Evolutionary conservation across 495 filamentous ascomycete genomes (phyloP).

Genomic region (Paragyromitra xinjiangensis): DNA sequence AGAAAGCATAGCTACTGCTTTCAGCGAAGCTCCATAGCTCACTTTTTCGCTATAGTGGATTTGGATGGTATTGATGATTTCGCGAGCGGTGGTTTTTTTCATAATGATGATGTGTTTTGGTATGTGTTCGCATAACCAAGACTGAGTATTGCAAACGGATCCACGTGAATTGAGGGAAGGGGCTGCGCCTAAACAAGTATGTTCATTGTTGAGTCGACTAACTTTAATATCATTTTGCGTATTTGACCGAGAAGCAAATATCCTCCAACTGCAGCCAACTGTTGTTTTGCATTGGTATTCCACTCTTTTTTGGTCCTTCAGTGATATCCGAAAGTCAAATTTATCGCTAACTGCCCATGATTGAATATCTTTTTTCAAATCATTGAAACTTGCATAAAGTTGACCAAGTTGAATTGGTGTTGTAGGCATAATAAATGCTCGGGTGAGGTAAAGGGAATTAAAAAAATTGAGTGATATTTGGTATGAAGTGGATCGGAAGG

Average conservation of each 20-base stretch:
- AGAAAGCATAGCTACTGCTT: neutral
- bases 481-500: too few relatives aligned
- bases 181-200: constrained; percentile 9
- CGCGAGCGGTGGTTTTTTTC: neutral
- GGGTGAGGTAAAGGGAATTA: too few relatives aligned
- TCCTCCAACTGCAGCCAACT: neutral
- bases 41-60: constrained; percentile 3
- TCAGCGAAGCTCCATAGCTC: neutral
- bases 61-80: constrained; percentile 17
- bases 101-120: constrained; percentile 15
- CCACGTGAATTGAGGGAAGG: neutral
- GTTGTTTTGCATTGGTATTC: neutral
- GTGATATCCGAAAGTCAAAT: neutral
- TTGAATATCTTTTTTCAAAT: neutral
- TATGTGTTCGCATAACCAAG: constrained; percentile 5
- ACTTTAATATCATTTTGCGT: neutral
- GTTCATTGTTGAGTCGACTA: neutral
- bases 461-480: too few relatives aligned
- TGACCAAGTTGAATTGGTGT: neutral
- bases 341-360: neutral
- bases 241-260: neutral
- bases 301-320: neutral
- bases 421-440: neutral
- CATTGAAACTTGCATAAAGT: neutral
- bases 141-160: neutral